These are phyloP conservation scores for Peniophora sp. DNA, from an alignment of 1,284 basidiomycete genomes.

Conservation along the genomic window DNA sequence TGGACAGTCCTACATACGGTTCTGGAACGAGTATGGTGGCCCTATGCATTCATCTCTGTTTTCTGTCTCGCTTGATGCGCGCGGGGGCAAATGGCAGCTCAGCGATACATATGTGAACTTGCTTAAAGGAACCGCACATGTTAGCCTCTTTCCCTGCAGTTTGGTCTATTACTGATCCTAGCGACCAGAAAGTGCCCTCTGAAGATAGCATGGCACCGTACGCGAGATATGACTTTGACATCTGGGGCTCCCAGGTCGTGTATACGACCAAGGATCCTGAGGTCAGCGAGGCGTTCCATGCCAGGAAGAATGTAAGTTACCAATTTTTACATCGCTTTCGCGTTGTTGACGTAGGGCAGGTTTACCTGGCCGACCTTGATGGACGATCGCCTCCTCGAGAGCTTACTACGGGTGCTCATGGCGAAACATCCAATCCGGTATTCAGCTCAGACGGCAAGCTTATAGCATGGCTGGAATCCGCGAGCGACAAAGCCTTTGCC, in stretches of 20 bases:
- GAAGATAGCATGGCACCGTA: constrained; percentile 67
- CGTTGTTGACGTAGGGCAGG: constrained; percentile 26
- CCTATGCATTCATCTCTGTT: constrained; percentile 67
- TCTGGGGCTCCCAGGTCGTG: constrained; percentile 58
- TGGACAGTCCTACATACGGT: constrained; percentile 54
- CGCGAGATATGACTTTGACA: constrained; percentile 66
- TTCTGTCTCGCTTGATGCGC: constrained; percentile 53
- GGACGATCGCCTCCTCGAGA: constrained; percentile 39
- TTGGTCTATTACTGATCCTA: constrained; percentile 7
- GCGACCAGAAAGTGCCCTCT: constrained; percentile 46
- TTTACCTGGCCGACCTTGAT: constrained; percentile 53
- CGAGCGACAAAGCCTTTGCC: constrained; percentile 79
- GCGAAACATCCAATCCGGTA: constrained; percentile 63
- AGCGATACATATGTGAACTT: constrained; percentile 47
- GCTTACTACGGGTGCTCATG: constrained; percentile 75
- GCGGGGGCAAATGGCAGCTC: constrained; percentile 18
- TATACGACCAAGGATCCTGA: constrained; percentile 77
- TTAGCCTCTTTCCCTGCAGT: constrained; percentile 30
- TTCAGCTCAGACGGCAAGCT: constrained; percentile 62
- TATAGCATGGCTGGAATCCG: constrained; percentile 79
- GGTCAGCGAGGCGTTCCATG: constrained; percentile 66
- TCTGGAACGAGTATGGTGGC: constrained; percentile 84
- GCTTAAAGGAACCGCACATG: constrained; percentile 55
- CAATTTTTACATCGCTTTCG: not conserved
- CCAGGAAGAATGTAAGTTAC: constrained; percentile 58